These are phyloP conservation scores for Lecanicillium sp. DNA, from an alignment of 2,329 filamentous ascomycete species.

Conservation along the genomic window DNA sequence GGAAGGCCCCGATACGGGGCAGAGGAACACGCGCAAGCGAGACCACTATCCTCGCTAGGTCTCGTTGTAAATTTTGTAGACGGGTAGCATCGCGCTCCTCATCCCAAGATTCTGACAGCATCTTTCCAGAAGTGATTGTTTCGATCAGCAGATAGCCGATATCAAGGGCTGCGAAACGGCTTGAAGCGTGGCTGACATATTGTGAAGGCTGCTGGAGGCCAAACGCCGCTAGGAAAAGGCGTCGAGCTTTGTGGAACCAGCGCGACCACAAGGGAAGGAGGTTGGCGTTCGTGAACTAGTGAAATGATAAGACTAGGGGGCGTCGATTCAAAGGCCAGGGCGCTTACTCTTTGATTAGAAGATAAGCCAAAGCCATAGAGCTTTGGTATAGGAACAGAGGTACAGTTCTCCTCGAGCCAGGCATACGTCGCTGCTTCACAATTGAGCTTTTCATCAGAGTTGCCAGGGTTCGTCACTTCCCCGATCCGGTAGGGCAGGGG, in stretches of 20 bases:
- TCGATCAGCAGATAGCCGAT: too few species aligned
- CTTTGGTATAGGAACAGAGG: slow-evolving; percentile 15
- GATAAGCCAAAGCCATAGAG: slow-evolving; percentile 15
- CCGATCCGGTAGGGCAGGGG: slow-evolving; percentile 28
- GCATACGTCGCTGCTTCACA: slow-evolving; percentile 13
- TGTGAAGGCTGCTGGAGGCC: too few species aligned
- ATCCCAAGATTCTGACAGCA: too few species aligned
- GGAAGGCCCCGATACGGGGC: slow-evolving; percentile 19
- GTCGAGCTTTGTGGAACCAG: too few species aligned
- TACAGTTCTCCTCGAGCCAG: slow-evolving; percentile 13
- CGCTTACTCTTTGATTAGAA: slow-evolving; percentile 10
- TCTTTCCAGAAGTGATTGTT: too few species aligned
- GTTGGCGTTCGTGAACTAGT: slow-evolving; percentile 11
- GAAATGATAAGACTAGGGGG: not conserved
- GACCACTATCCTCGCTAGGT: slow-evolving; percentile 19
- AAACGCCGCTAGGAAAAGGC: too few species aligned
- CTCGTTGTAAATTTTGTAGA: slow-evolving; percentile 5
- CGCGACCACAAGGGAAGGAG: too few species aligned
- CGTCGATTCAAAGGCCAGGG: not conserved
- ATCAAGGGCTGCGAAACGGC: too few species aligned
- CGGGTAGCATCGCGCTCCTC: too few species aligned
- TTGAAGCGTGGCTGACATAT: too few species aligned
- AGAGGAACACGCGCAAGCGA: slow-evolving; percentile 18
- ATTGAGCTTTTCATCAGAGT: slow-evolving; percentile 33
- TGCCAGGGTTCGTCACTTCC: slow-evolving; percentile 24